Base-by-base conservation (phyloP, 1,284 basidiomycete species). In the Ustilago shanxiensis region DNA sequence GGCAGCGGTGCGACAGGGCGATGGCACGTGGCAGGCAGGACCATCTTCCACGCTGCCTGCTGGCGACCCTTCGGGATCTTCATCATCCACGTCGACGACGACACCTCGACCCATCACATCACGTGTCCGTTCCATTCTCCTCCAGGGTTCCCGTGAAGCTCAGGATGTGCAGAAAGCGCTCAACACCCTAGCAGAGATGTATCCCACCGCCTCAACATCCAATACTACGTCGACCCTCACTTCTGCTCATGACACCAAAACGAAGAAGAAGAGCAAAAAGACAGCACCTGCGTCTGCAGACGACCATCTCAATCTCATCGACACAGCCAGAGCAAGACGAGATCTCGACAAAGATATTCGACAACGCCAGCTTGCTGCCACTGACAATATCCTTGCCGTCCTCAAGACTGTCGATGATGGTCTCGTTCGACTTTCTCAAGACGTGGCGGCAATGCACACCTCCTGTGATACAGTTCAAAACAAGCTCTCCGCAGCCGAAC, bases 271-370 rank as follows among this genome's bases (percentile, higher is more conserved):
- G 28, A 18, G 44, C 56, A 58, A 49, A 8, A 24, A 47, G 11
- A 1, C 18, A 4, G 6, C 58, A 29, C 13, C 52, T 0, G 14
- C 3, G 0, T 53, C 58, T 7, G 20, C 22, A 5, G 14, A 37
- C 14, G 18, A 57, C 4, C 31, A 33, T 9, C 52, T 52, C 2
- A 37, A 31, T 2, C 62, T 69, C 10, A 70, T 81, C 29, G 69
- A 79, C 61, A 69, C 71, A 0, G 89, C 89, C 5, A 87, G 89
- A 33, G 94, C 93, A 20, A 89, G 94, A 61, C 92, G 91, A 84
- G 91, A 91, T 81, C 88, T 98, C 58, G 90, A 93, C 65, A 88
- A 91, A 62, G 95, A 98, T 85, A 91, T 95, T 83, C 95, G 97
- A 84, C 88, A 88, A 59, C 91, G 91, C 81, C 88, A 97, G 44